phyloP scores from a whole-genome alignment of 352 stramenopile genomes.

The Globisporangium recalcitrans region DNA sequence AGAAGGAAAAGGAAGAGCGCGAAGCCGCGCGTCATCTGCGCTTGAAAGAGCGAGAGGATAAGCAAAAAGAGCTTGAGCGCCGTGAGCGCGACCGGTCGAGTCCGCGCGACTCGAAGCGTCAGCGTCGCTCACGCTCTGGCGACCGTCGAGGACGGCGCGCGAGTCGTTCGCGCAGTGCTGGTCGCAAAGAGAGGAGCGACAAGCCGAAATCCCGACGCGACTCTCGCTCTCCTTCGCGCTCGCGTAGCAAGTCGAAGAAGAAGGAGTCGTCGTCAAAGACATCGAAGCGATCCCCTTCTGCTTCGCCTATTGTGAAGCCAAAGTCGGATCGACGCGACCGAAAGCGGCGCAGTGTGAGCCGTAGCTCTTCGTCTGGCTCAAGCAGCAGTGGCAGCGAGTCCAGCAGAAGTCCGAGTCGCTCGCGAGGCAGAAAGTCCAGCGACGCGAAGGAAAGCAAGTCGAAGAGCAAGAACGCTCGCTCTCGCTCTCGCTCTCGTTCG shows the following conservation, averaged over 20 bases:
- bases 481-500: slow-evolving; percentile 19
- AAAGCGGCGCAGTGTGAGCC: slow-evolving; percentile 11
- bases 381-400: slow-evolving; percentile 19
- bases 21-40: slow-evolving; percentile 31
- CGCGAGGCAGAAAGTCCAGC: slow-evolving; percentile 14
- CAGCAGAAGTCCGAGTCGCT: slow-evolving; percentile 20
- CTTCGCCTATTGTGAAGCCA: not conserved
- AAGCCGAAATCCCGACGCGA: slow-evolving; percentile 3
- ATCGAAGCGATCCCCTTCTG: slow-evolving; percentile 2
- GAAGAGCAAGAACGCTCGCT: not conserved
- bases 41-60: slow-evolving; percentile 36
- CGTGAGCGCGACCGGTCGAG: slow-evolving; percentile 27
- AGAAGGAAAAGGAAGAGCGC: slow-evolving; percentile 48
- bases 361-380: slow-evolving; percentile 22
- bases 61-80: slow-evolving; percentile 22
- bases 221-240: slow-evolving; percentile 6
- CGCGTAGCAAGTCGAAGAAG: slow-evolving; percentile 8
- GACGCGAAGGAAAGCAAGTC: not conserved
- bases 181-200: slow-evolving; percentile 7
- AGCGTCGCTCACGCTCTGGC: slow-evolving; percentile 19
- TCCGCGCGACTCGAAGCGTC: slow-evolving; percentile 14
- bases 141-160: slow-evolving; percentile 8
- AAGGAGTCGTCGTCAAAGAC: not conserved
- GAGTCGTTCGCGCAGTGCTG: slow-evolving; percentile 11
- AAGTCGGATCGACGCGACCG: slow-evolving; percentile 1